Percentiles rank a stretch among this genome's conserved stretches.
These are phyloP conservation scores for Lactifluus hygrophoroides DNA, from an alignment of 768 basidiomycete genomes.

Conservation along the genomic window DNA sequence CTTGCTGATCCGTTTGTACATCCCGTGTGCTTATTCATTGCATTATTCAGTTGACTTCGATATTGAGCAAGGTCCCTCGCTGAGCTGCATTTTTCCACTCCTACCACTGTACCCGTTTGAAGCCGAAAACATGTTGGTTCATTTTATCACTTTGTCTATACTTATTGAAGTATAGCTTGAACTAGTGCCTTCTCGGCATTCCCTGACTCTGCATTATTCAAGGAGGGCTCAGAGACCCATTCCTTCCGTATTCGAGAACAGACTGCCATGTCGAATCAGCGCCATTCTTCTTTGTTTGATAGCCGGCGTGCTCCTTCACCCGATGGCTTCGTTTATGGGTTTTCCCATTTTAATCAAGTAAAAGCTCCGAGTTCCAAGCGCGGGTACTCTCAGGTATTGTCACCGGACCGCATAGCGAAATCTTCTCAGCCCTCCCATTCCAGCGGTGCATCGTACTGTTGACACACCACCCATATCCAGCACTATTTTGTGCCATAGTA, in stretches of 20 bases:
- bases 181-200: constrained; percentile 85
- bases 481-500: constrained; percentile 64
- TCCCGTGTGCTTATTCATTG: constrained; percentile 7
- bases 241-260: constrained; percentile 73
- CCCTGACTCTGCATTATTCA: constrained; percentile 80
- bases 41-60: constrained; percentile 69
- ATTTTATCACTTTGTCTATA: not conserved
- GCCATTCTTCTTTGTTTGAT: constrained; percentile 17
- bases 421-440: constrained; percentile 17
- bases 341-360: constrained; percentile 65
- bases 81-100: constrained; percentile 62
- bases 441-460: constrained; percentile 78
- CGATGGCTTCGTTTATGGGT: constrained; percentile 73
- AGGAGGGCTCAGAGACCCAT: constrained; percentile 76
- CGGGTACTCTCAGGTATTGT: constrained; percentile 66
- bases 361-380: constrained; percentile 58
- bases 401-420: not conserved
- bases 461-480: constrained; percentile 71
- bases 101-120: constrained; percentile 56
- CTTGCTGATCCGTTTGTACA: not conserved
- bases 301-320: constrained; percentile 31
- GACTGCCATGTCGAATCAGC: constrained; percentile 15
- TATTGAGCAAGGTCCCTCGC: constrained; percentile 74
- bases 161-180: constrained; percentile 9
- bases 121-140: constrained; percentile 75